Evolutionary conservation across 2,329 filamentous ascomycete species (phyloP), one percentile per base, ranked within the genome.

Genomic region (Chaetothyriales sp.): DNA sequence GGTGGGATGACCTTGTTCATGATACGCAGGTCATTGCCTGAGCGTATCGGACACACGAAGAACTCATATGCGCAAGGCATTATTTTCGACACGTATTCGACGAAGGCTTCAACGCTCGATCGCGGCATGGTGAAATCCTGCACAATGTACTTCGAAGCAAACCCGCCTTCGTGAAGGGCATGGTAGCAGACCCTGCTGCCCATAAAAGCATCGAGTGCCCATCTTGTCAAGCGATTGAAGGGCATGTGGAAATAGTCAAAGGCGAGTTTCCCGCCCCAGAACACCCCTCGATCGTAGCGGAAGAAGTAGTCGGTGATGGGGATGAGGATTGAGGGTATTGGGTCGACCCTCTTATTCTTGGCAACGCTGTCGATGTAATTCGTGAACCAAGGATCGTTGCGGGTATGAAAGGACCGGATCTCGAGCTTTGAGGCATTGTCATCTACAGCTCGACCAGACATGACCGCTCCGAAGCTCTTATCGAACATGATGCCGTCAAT

Each of bases 401-500:
- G 46, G 18, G 22, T 47, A 10, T 28, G 20, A 29, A 47, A 47
- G 20, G 46, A 47, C 2, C 28, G 46, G 29, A 47, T 33, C 28
- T 47, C 52, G 18, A 37, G 44, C 7, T 37, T 46, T 4, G 47
- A 45, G n/a, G 40, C 52, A 13, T 44, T 22, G 15, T 54, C 47
- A 44, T 83, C 69, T 1, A 73, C 73, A 15, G 84, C 66, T 8
- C 69, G 71, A 0, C 83, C 83, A 0, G 74, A 71, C 62, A 83
- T 82, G 43, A 86, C 67, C 1, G 84, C 72, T 0, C 77, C 77
- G 4, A 70, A 70, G 18, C 70, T 68, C 13, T 67, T 66, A 0
- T 77, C 73, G 62, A 77, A 86, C n/a, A 81, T 69, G 44, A 87
- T 83, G 1, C 75, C 83, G 54, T 88, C 85, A 1, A 89, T 71